Conservation (phyloP, 257 asterid genomes). For the Nicotiana sylvestris region DNA sequence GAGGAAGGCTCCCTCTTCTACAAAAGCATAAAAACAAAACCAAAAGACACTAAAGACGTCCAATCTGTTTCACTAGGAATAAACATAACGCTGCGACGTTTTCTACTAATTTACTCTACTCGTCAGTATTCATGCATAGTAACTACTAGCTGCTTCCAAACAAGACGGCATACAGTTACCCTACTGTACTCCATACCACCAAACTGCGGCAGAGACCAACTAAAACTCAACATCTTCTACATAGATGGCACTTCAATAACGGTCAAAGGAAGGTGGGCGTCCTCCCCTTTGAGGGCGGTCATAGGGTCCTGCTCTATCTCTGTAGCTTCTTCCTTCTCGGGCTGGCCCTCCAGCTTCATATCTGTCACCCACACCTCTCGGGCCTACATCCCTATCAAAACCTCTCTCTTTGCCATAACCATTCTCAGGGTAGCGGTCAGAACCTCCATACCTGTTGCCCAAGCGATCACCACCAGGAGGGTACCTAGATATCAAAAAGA, state of each 20-base stretch:
- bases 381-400: slow-evolving; percentile 6
- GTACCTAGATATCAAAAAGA: slow-evolving; percentile 38
- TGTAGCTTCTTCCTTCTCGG: slow-evolving; percentile 16
- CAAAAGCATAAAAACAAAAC: not conserved
- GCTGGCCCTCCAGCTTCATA: slow-evolving; percentile 19
- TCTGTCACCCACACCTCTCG: slow-evolving; percentile 10
- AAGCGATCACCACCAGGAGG: slow-evolving; percentile 60
- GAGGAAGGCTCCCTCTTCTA: not conserved
- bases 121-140: not conserved
- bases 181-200: not conserved
- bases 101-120: not conserved
- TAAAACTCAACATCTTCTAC: not conserved
- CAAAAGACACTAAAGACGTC: not conserved
- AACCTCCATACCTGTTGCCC: slow-evolving; percentile 57
- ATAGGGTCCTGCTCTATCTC: slow-evolving; percentile 19
- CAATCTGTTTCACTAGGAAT: not conserved
- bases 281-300: slow-evolving; percentile 22
- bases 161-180: not conserved
- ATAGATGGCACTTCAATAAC: slow-evolving; percentile 1
- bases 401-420: slow-evolving; percentile 43
- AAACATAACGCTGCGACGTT: not conserved
- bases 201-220: not conserved
- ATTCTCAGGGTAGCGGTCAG: slow-evolving; percentile 64
- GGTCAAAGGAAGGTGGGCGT: slow-evolving; percentile 11
- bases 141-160: not conserved